phyloP scores from a whole-genome alignment of 1,139 yeast genomes.

The Kurtzmaniella quercitrusa region DNA sequence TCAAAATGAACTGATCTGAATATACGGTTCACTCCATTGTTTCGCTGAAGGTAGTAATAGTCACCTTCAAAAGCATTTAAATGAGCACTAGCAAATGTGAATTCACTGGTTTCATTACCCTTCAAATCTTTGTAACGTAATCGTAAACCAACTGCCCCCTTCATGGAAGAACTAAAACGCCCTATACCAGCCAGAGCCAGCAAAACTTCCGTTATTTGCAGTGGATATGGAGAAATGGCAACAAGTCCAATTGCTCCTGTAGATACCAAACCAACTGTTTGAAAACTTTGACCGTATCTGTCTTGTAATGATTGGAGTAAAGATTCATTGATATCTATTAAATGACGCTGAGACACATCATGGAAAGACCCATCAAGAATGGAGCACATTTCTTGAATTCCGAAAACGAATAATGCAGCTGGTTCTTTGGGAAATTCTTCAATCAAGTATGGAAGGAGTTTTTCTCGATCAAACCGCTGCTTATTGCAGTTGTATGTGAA shows the following conservation, averaged over 20 bases:
- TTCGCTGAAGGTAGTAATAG: conserved; percentile 43
- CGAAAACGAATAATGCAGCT: conserved; percentile 56
- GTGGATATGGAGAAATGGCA: conserved; percentile 45
- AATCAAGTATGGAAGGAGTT: conserved; percentile 20
- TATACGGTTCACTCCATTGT: conserved; percentile 46
- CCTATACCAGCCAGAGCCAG: conserved; percentile 51
- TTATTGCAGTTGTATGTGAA: conserved; percentile 42
- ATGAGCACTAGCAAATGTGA: conserved; percentile 69
- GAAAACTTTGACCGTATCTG: conserved; percentile 35
- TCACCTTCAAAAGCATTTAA: conserved; percentile 75
- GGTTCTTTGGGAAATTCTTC: conserved; percentile 28
- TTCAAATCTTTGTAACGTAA: conserved; percentile 22
- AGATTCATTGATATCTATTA: conserved; percentile 38
- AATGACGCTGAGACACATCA: conserved; percentile 30
- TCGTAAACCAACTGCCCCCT: conserved; percentile 71
- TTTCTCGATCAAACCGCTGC: conserved; percentile 19
- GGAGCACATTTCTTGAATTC: conserved; percentile 71
- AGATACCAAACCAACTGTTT: conserved; percentile 42
- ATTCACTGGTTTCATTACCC: conserved; percentile 21
- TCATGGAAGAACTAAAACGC: conserved; percentile 54
- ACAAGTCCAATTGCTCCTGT: conserved; percentile 68
- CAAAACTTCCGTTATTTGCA: conserved; percentile 25
- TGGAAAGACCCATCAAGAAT: conserved; percentile 59
- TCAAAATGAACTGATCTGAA: conserved; percentile 55
- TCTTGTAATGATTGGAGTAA: conserved; percentile 37